These are phyloP conservation scores for Hypoxylon rickii DNA, from an alignment of 495 filamentous ascomycete species.

Conservation along the genomic window DNA sequence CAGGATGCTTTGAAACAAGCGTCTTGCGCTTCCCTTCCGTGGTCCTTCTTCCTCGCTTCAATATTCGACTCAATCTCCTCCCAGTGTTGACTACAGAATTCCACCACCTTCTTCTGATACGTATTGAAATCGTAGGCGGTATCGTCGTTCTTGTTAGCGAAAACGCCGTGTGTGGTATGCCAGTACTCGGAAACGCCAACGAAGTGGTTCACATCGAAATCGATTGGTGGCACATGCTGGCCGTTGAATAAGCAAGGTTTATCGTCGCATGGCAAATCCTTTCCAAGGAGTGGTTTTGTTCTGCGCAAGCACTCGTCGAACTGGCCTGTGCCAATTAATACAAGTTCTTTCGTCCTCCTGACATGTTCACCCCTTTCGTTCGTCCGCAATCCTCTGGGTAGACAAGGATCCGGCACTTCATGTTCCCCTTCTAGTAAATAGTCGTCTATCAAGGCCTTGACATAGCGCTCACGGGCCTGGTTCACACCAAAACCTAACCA, in stretches of 20 bases:
- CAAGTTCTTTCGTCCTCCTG: constrained; percentile 37
- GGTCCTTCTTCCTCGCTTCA: constrained; percentile 62
- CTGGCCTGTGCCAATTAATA: constrained; percentile 76
- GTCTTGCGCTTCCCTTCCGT: constrained; percentile 76
- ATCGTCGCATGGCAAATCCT: constrained; percentile 83
- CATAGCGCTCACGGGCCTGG: constrained; percentile 81
- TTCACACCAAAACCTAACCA: constrained; percentile 97
- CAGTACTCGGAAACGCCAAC: constrained; percentile 98
- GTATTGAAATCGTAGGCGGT: constrained; percentile 89
- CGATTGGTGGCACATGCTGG: constrained; percentile 90
- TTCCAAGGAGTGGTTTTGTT: constrained; percentile 86
- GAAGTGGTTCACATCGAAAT: constrained; percentile 98
- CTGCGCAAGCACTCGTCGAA: constrained; percentile 84
- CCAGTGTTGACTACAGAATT: constrained; percentile 89
- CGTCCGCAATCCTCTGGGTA: constrained; percentile 76
- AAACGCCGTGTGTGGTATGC: constrained; percentile 97
- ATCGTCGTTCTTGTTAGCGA: constrained; percentile 74
- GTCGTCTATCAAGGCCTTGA: constrained; percentile 68
- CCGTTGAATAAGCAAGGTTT: constrained; percentile 86
- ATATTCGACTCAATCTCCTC: constrained; percentile 67
- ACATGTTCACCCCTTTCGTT: constrained; percentile 63
- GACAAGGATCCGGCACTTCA: constrained; percentile 89
- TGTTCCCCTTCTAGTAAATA: constrained; percentile 54
- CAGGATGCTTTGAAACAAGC: constrained; percentile 98
- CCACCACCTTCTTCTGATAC: constrained; percentile 82